phyloP scores from a whole-genome alignment of 108 stramenopile species.

The Ochromonas danica region DNA sequence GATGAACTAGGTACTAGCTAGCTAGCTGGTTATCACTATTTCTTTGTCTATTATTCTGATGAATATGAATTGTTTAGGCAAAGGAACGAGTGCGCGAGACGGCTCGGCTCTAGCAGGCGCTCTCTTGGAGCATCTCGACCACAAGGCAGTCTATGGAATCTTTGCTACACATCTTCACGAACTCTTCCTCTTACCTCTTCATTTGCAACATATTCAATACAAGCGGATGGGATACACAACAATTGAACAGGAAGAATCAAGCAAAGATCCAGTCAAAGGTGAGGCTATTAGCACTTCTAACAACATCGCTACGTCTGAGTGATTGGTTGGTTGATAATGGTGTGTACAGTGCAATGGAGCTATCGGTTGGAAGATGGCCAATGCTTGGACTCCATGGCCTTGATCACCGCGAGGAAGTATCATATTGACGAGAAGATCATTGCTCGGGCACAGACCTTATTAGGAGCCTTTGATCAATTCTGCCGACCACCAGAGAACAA shows the following conservation, averaged over 20 bases:
- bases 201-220: neutral
- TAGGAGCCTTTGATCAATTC: constrained; percentile 39
- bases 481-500: neutral
- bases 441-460: constrained; percentile 66
- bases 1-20: constrained; percentile 68
- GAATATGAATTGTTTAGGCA: too few relatives aligned
- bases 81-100: constrained; percentile 76
- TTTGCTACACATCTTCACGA: constrained; percentile 76
- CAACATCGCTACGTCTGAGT: constrained; percentile 49
- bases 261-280: neutral
- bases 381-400: constrained; percentile 76
- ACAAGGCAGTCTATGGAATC: constrained; percentile 66
- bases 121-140: constrained; percentile 72
- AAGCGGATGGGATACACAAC: constrained; percentile 26
- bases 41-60: constrained; percentile 3
- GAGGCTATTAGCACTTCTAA: constrained; percentile 33
- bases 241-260: neutral
- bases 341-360: constrained; percentile 63
- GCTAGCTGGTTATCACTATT: neutral
- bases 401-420: constrained; percentile 73
- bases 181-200: constrained; percentile 8
- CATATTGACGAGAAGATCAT: constrained; percentile 69
- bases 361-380: constrained; percentile 76
- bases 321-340: constrained; percentile 33
- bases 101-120: constrained; percentile 79